Percentiles rank a stretch among this genome's conserved stretches.
Conservation (phyloP, 2,329 filamentous ascomycete genomes). For the Alternaria viburni region DNA sequence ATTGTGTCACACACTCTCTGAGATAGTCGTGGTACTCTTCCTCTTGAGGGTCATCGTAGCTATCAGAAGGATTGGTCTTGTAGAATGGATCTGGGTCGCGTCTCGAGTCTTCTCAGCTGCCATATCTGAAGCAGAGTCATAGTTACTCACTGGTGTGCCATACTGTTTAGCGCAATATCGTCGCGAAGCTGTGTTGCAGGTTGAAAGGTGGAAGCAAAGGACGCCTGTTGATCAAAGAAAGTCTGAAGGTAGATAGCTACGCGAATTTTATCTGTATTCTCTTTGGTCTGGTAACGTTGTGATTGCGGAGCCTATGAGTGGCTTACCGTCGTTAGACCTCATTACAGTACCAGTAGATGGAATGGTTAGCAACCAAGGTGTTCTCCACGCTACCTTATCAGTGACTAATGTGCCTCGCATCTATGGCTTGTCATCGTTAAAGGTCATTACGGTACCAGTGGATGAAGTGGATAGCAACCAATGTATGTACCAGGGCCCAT, state of each 20-base stretch:
- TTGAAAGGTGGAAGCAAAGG: background rate
- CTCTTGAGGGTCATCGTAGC: background rate
- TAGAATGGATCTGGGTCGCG: background rate
- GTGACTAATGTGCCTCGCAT: too few species aligned
- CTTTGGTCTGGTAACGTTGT: background rate
- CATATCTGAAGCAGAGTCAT: too few species aligned
- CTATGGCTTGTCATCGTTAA: background rate
- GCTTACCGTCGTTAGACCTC: background rate
- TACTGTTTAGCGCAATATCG: background rate
- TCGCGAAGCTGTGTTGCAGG: background rate
- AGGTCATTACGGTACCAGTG: background rate
- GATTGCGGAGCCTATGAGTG: background rate
- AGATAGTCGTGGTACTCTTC: background rate
- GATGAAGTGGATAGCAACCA: background rate
- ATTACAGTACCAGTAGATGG: too few species aligned
- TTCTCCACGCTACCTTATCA: too few species aligned
- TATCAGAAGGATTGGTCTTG: background rate
- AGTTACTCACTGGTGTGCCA: too few species aligned
- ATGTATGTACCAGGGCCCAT: background rate
- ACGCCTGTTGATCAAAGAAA: too few species aligned
- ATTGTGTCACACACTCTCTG: background rate
- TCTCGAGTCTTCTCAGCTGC: too few species aligned
- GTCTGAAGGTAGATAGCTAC: too few species aligned
- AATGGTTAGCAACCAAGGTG: too few species aligned
- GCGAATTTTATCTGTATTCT: too few species aligned